phyloP scores from a whole-genome alignment of 768 basidiomycete genomes.

The Auriscalpium orientale region DNA sequence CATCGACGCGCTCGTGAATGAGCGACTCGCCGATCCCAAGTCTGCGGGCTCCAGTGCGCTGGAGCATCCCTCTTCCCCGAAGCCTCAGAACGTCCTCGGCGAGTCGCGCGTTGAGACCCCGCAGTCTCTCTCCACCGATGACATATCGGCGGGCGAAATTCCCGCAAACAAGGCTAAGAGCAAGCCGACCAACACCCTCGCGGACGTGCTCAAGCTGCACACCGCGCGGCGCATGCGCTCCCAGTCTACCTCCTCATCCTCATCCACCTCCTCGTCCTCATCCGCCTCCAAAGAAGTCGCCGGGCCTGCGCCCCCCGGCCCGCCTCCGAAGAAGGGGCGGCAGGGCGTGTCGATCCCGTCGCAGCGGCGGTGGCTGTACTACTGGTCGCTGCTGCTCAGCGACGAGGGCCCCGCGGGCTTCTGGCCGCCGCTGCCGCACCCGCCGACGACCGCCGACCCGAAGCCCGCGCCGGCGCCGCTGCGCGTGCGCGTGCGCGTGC shows the following conservation, averaged over 20 bases:
- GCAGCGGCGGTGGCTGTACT: constrained; percentile 71
- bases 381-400: constrained; percentile 64
- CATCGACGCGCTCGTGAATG: background rate
- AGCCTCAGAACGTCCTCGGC: no score
- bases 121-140: background rate
- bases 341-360: constrained; percentile 76
- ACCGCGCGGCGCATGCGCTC: constrained; percentile 63
- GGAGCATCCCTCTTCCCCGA: no score
- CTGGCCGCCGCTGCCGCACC: constrained; percentile 27
- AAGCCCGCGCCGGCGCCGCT: constrained; percentile 9
- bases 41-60: background rate
- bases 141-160: constrained; percentile 6
- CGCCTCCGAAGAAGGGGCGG: background rate
- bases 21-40: background rate
- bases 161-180: background rate
- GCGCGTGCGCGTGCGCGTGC: constrained; percentile 45
- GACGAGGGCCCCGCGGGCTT: constrained; percentile 45
- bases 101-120: constrained; percentile 1
- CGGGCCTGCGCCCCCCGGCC: constrained; percentile 12
- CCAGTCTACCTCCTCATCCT: background rate
- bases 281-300: constrained; percentile 11
- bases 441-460: background rate
- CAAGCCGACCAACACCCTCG: constrained; percentile 28
- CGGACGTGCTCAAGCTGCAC: constrained; percentile 58
- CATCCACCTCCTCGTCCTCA: constrained; percentile 8